phyloP scores from a whole-genome alignment of 148 eudicot species.

The Chenopodium berlandieri region DNA sequence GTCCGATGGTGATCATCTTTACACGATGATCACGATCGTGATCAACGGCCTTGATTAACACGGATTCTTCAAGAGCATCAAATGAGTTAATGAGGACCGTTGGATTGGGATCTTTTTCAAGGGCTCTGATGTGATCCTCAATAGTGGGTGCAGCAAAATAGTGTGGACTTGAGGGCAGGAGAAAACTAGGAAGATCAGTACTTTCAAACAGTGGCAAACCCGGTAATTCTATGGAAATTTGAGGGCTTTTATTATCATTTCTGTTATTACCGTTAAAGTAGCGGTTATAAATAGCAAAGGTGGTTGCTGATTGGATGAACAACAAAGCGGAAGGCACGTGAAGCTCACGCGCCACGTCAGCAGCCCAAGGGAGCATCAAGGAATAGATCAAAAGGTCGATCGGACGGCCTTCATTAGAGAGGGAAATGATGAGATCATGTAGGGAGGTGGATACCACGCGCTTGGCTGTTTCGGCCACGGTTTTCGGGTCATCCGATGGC shows the following conservation, averaged over 20 bases:
- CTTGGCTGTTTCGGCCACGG: slow-evolving; percentile 22
- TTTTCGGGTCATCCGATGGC: background rate
- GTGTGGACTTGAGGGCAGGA: slow-evolving; percentile 24
- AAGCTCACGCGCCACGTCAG: slow-evolving; percentile 36
- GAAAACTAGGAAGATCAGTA: slow-evolving; percentile 35
- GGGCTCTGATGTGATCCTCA: slow-evolving; percentile 33
- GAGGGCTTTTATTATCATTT: background rate
- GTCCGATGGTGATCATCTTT: slow-evolving; percentile 40
- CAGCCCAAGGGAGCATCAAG: slow-evolving; percentile 43
- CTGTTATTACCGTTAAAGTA: slow-evolving; percentile 31
- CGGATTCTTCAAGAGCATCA: slow-evolving; percentile 34
- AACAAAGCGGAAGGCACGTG: slow-evolving; percentile 46
- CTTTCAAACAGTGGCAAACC: slow-evolving; percentile 35
- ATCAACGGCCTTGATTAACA: slow-evolving; percentile 19
- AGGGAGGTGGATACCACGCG: slow-evolving; percentile 27
- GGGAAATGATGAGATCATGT: slow-evolving; percentile 16
- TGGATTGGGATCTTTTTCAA: slow-evolving; percentile 31
- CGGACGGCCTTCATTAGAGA: slow-evolving; percentile 26
- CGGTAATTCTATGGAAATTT: slow-evolving; percentile 29
- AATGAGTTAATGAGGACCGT: slow-evolving; percentile 42
- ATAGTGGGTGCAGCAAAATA: slow-evolving; percentile 7
- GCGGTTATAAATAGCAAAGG: slow-evolving; percentile 37
- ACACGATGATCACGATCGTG: background rate
- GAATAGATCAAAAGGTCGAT: slow-evolving; percentile 40
- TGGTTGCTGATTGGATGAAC: slow-evolving; percentile 37